A percentile compares a stretch with the other conserved stretches of the same genome.
Evolutionary conservation across 495 filamentous ascomycete species (phyloP).

Genomic region (Penicillium paxilli): DNA sequence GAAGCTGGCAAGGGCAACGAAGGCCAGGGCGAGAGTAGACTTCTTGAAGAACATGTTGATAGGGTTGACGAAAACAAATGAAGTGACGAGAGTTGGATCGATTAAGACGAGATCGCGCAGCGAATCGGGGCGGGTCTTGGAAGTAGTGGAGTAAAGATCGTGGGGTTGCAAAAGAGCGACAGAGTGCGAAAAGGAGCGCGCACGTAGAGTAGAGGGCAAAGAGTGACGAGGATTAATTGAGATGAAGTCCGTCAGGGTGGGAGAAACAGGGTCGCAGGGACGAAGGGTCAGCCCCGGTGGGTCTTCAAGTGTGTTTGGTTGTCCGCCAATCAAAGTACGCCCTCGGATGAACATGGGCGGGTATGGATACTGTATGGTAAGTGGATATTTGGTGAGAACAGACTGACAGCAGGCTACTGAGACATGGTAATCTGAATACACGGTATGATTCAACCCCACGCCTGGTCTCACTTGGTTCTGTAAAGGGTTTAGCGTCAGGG

Average conservation of each 20-base stretch:
- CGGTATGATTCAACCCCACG: background rate
- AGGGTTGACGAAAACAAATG: constrained; percentile 7
- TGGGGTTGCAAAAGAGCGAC: constrained; percentile 27
- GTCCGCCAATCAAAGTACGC: no score
- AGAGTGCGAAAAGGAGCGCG: constrained; percentile 16
- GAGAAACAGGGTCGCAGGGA: constrained; percentile 13
- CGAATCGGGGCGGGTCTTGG: constrained; percentile 14
- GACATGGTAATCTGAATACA: background rate
- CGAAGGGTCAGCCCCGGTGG: background rate
- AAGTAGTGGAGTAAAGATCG: constrained; percentile 17
- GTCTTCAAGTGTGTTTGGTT: background rate
- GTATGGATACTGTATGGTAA: background rate
- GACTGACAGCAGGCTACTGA: background rate
- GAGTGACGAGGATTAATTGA: constrained; percentile 24
- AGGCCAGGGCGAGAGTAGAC: constrained; percentile 31
- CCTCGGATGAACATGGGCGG: background rate
- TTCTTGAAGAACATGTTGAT: constrained; percentile 40
- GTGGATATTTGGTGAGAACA: background rate
- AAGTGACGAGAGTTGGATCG: constrained; percentile 11
- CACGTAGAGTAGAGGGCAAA: constrained; percentile 22
- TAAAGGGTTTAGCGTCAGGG: constrained; percentile 22
- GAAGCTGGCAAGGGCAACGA: constrained; percentile 37
- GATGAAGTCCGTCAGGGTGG: constrained; percentile 14
- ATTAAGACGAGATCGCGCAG: constrained; percentile 26
- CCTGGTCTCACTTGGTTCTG: background rate